A percentile compares a stretch with the other conserved stretches of the same genome.
phyloP scores from a whole-genome alignment of 1,284 basidiomycete species.

The Leccinum pallidistipes region DNA sequence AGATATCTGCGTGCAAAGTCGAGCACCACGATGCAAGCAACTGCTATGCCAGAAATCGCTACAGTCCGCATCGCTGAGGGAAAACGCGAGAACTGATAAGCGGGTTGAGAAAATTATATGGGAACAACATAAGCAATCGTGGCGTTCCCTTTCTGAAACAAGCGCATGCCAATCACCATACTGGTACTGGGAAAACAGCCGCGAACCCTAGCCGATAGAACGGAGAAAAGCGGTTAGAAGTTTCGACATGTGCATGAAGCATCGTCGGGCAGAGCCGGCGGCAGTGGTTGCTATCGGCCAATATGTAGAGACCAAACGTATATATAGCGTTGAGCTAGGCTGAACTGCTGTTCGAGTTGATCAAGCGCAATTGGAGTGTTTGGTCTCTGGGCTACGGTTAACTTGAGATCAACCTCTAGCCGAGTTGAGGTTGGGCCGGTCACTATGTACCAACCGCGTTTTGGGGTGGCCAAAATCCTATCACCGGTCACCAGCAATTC shows the following conservation, averaged over 20 bases:
- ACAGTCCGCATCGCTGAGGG: constrained; percentile 9
- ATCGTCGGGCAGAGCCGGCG: neutral
- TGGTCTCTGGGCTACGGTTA: neutral
- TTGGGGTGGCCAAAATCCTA: neutral
- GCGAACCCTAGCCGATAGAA: neutral
- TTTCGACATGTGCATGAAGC: neutral
- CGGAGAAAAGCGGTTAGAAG: neutral
- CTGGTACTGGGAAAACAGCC: neutral
- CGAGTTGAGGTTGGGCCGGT: neutral
- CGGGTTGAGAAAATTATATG: neutral
- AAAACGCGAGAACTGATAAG: neutral
- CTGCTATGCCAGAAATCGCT: constrained; percentile 1
- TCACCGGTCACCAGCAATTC: neutral
- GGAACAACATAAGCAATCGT: neutral
- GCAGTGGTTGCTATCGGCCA: neutral
- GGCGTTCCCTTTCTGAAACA: constrained; percentile 1
- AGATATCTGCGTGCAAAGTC: constrained; percentile 11
- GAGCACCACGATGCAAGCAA: constrained; percentile 12
- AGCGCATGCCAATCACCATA: neutral
- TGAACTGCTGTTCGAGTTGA: neutral
- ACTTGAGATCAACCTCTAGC: neutral
- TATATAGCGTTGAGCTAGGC: neutral
- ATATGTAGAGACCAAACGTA: neutral
- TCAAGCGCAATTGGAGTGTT: neutral
- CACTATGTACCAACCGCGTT: neutral